These are phyloP conservation scores for Meyerozyma smithsonii DNA, from an alignment of 1,139 yeast genomes.

Conservation along the genomic window DNA sequence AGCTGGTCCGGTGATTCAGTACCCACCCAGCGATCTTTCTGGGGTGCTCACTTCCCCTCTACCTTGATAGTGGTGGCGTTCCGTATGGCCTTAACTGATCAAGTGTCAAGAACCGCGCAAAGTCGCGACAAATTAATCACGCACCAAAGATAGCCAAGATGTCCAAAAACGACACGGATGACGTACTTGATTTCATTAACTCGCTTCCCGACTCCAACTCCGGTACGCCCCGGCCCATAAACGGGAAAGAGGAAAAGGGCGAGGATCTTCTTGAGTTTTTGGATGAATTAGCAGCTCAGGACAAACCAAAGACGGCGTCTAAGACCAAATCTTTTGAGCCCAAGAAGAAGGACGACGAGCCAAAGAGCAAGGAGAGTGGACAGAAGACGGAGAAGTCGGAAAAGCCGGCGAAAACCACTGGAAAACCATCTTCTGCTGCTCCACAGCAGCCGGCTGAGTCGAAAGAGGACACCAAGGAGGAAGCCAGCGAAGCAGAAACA, in stretches of 20 bases:
- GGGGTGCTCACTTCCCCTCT: too few species aligned
- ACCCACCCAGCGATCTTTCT: too few species aligned
- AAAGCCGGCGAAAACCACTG: conserved; percentile 7
- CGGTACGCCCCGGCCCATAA: conserved; percentile 29
- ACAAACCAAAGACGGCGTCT: conserved; percentile 22
- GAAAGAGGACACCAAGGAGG: not conserved
- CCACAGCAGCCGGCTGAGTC: conserved; percentile 2
- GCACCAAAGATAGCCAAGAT: conserved; percentile 4
- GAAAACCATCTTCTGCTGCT: not conserved
- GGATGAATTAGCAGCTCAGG: conserved; percentile 67
- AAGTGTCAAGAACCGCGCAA: too few species aligned
- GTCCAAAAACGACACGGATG: conserved; percentile 43
- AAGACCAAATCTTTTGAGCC: conserved; percentile 13
- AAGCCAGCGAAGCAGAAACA: conserved; percentile 11
- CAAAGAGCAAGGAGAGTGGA: conserved; percentile 5
- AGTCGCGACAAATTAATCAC: not conserved
- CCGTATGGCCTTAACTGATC: too few species aligned
- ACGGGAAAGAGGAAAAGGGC: conserved; percentile 30
- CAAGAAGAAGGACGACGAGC: conserved; percentile 11
- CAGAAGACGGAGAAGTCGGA: conserved; percentile 12
- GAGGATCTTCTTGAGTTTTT: conserved; percentile 82
- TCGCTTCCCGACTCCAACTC: conserved; percentile 69
- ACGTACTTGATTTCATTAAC: conserved; percentile 84
- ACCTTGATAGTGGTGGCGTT: too few species aligned
- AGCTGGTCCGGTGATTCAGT: too few species aligned